phyloP scores from a whole-genome alignment of 805 yeast species.

The Cyberlindnera subsufficiens region DNA sequence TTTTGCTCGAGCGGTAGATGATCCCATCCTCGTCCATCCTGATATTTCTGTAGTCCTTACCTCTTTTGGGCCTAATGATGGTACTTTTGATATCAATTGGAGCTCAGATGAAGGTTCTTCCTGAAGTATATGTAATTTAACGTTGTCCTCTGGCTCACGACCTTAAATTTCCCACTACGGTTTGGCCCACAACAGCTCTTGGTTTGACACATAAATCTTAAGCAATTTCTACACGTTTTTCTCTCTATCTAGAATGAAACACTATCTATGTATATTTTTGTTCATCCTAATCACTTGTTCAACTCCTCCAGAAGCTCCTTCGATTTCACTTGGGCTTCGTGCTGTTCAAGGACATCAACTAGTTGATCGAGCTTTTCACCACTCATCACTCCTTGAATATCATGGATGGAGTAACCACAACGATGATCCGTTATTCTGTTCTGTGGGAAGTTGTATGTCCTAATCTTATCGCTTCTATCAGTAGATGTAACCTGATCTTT shows the following conservation, averaged over 20 bases:
- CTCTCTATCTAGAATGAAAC: not conserved
- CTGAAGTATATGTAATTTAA: too few species aligned
- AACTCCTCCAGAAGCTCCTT: conserved; percentile 19
- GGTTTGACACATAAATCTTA: not conserved
- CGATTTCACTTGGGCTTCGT: conserved; percentile 41
- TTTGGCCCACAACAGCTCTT: too few species aligned
- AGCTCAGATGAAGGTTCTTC: too few species aligned
- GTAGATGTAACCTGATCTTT: conserved; percentile 83
- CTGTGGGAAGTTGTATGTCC: conserved; percentile 92
- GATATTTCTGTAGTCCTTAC: too few species aligned
- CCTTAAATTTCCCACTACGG: too few species aligned
- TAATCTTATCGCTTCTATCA: conserved; percentile 85
- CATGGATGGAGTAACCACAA: conserved; percentile 75
- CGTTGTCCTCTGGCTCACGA: too few species aligned
- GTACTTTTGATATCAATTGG: too few species aligned
- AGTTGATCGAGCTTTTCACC: conserved; percentile 55
- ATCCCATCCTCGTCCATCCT: conserved; percentile 12
- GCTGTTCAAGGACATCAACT: conserved; percentile 44
- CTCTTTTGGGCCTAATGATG: too few species aligned
- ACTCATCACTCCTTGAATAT: conserved; percentile 57
- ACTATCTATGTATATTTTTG: too few species aligned
- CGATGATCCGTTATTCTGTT: conserved; percentile 93
- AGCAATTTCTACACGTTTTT: not conserved
- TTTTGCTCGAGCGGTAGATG: conserved; percentile 29
- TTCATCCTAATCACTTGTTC: conserved; percentile 1